Evolutionary conservation across 495 filamentous ascomycete genomes (phyloP).

Genomic region (Bacidia rubella): DNA sequence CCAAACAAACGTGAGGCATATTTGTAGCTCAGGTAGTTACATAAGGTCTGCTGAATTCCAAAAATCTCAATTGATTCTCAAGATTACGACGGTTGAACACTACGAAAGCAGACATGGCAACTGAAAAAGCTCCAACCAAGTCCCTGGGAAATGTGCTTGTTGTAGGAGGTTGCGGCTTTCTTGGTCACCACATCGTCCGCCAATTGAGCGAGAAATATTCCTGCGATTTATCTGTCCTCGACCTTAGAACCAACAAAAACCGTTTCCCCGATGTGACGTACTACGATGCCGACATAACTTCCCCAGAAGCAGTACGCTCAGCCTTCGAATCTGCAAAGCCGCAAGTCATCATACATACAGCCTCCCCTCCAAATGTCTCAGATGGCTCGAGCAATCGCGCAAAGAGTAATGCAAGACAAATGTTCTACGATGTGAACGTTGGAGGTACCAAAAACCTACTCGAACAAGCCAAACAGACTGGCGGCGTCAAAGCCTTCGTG

Average conservation of each 20-base stretch:
- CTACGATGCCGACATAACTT: conserved; percentile 78
- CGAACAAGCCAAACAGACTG: conserved; percentile 55
- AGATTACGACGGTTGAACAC: too few species aligned
- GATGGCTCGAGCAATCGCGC: conserved; percentile 34
- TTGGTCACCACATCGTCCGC: conserved; percentile 46
- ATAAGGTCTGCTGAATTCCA: neutral
- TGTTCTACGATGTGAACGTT: conserved; percentile 82
- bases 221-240: conserved; percentile 64
- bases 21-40: neutral
- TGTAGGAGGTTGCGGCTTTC: conserved; percentile 44
- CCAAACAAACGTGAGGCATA: too few species aligned
- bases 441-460: conserved; percentile 72
- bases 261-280: conserved; percentile 63
- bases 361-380: conserved; percentile 50
- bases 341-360: conserved; percentile 90
- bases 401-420: conserved; percentile 17
- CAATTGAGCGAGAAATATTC: conserved; percentile 41
- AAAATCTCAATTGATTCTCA: too few species aligned
- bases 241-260: conserved; percentile 66
- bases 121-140: neutral
- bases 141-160: conserved; percentile 30
- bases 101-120: neutral
- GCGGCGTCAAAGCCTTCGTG: conserved; percentile 76
- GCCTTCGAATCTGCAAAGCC: conserved; percentile 61
- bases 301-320: conserved; percentile 43